These are phyloP conservation scores for Zygoascus sp. DNA, from an alignment of 1,139 yeast species.

Conservation along the genomic window DNA sequence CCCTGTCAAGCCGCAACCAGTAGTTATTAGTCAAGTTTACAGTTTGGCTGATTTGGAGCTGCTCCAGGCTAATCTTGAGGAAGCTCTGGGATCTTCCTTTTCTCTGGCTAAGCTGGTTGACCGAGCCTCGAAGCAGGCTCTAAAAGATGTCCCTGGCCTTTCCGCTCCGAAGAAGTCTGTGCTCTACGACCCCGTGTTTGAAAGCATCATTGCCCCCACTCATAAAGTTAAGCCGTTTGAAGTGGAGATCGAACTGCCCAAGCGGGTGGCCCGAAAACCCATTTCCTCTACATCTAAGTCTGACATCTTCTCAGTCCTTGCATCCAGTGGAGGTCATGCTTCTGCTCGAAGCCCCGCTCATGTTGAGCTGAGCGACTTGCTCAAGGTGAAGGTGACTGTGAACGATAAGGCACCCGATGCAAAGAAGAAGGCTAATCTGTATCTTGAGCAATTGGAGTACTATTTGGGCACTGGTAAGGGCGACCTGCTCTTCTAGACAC, in stretches of 20 bases:
- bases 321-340: conserved; percentile 17
- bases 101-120: conserved; percentile 34
- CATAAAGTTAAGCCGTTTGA: conserved; percentile 45
- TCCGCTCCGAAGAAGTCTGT: conserved; percentile 39
- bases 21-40: conserved; percentile 18
- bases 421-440: conserved; percentile 43
- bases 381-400: conserved; percentile 43
- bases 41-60: conserved; percentile 23
- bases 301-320: conserved; percentile 12
- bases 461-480: conserved; percentile 30
- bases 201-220: conserved; percentile 50
- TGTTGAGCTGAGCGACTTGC: conserved; percentile 23
- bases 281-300: conserved; percentile 24
- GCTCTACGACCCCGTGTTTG: conserved; percentile 64
- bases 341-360: conserved; percentile 27
- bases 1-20: conserved; percentile 16
- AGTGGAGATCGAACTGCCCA: conserved; percentile 50
- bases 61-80: conserved; percentile 29
- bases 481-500: conserved; percentile 19
- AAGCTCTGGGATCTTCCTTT: conserved; percentile 31
- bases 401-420: conserved; percentile 43
- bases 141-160: conserved; percentile 36
- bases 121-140: conserved; percentile 40
- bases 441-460: conserved; percentile 31
- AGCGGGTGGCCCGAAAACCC: conserved; percentile 12